These are phyloP conservation scores for Penicillium rolfsii DNA, from an alignment of 2,329 filamentous ascomycete genomes.

Conservation along the genomic window DNA sequence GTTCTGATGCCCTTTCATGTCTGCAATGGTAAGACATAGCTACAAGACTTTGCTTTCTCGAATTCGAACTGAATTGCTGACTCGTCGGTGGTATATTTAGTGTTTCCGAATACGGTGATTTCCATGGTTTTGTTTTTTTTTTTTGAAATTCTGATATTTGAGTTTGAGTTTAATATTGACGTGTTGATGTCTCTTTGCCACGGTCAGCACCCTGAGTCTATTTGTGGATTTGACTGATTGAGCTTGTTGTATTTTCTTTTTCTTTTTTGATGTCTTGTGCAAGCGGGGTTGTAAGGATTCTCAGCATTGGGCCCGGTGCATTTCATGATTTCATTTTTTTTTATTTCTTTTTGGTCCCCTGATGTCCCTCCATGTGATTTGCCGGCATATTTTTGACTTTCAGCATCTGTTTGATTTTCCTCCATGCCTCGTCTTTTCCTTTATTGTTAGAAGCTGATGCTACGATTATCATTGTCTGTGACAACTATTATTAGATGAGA, in stretches of 20 bases:
- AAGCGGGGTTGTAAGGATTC: neutral
- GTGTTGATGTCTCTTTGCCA: neutral
- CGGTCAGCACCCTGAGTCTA: neutral
- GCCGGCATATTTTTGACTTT: neutral
- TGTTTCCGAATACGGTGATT: conserved; percentile 1
- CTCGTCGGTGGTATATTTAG: neutral
- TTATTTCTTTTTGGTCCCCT: neutral
- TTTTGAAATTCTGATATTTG: neutral
- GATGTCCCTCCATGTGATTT: neutral
- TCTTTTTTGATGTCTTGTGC: neutral
- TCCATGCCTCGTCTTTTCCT: neutral
- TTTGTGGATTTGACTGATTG: neutral
- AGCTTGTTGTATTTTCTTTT: neutral
- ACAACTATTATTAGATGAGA: conserved; percentile 17
- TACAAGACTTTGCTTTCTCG: neutral
- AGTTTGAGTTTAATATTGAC: neutral
- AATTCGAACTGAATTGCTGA: neutral
- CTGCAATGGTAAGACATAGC: neutral
- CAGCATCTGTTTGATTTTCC: neutral
- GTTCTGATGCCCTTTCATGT: neutral
- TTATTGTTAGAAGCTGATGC: neutral
- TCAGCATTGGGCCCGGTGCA: conserved; percentile 5
- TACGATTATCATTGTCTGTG: neutral
- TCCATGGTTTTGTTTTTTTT: neutral
- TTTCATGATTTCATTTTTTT: neutral